Evolutionary conservation across 2,329 filamentous ascomycete species (phyloP), one percentile per base, ranked within the genome.

Genomic region (Colletotrichum melonis): DNA sequence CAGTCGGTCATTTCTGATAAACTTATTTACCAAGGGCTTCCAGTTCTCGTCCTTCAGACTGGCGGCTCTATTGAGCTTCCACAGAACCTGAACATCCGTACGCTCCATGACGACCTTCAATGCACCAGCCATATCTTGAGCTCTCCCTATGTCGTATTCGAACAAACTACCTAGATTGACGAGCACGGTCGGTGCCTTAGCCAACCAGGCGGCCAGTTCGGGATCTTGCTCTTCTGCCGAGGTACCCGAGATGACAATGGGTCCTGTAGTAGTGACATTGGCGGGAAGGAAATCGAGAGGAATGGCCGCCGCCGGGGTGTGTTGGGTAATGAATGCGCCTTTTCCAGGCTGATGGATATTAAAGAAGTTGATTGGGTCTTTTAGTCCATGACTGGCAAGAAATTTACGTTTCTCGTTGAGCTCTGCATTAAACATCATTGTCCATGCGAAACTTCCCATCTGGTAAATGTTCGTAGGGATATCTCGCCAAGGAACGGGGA

Each of bases 401-500:
- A 28, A n/a, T 16, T 22, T 52, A n/a, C 56, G 67, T 28, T 60
- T 65, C 6, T n/a, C 19, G 3, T n/a, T 24, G 14, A 67, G 57
- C 11, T 30, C 14, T 12, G 57, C 14, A 30, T 19, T 26, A 56
- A 16, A 28, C 24, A 62, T 28, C 52, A 69, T 46, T 24, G 9
- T 19, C 46, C 75, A 78, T 19, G 80, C 71, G 5, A 78, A 54
- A 24, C 76, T 68, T 9, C 66, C 8, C 24, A 75, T 60, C 14
- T 79, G 74, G 26, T 78, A 76, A 5, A 86, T 79, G 73, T 88
- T 88, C 5, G 78, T 73, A 4, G 82, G 82, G 38, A 88, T 80
- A 0, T 83, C 76, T 62, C 78, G 77, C 79, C 78, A 82, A 1
- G 87, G 86, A 0, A 89, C 78, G 0, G 87, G 87, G 63, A 84